These are phyloP conservation scores for Rhynchospora tenuis DNA, from an alignment of 176 grass and related monocot genomes.

Conservation along the genomic window DNA sequence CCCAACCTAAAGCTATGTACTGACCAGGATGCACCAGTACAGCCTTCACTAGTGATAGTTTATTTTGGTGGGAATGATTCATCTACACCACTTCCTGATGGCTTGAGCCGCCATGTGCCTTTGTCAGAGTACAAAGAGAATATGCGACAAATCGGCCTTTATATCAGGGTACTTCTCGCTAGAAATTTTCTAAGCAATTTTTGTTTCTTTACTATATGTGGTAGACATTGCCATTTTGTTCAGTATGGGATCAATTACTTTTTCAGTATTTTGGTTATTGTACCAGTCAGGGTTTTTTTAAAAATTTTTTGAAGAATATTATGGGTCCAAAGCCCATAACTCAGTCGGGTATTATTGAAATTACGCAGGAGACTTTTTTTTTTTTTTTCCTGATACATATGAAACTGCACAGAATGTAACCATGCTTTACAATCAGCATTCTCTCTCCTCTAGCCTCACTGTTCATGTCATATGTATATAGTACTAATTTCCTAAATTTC, in stretches of 20 bases:
- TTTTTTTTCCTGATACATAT: neutral
- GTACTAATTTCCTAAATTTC: neutral
- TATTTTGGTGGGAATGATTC: conserved; percentile 1
- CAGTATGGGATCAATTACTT: neutral
- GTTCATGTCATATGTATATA: neutral
- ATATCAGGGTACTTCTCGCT: neutral
- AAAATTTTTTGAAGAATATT: no score
- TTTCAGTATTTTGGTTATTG: neutral
- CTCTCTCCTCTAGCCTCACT: neutral
- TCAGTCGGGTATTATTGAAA: no score
- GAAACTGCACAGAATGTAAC: neutral
- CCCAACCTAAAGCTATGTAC: no score
- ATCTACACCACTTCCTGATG: neutral
- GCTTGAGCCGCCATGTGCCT: conserved; percentile 10
- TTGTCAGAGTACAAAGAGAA: conserved; percentile 29
- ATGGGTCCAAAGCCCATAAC: no score
- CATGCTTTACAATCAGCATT: no score
- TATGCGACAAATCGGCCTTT: conserved; percentile 14
- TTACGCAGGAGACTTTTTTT: no score
- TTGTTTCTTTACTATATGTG: neutral
- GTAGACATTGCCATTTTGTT: neutral
- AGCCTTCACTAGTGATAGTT: neutral
- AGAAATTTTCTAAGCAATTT: neutral
- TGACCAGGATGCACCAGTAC: neutral
- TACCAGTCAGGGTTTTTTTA: neutral